Evolutionary conservation across 106 monocot species (phyloP), one percentile per base, ranked within the genome.

Genomic region (Allium sativum): DNA sequence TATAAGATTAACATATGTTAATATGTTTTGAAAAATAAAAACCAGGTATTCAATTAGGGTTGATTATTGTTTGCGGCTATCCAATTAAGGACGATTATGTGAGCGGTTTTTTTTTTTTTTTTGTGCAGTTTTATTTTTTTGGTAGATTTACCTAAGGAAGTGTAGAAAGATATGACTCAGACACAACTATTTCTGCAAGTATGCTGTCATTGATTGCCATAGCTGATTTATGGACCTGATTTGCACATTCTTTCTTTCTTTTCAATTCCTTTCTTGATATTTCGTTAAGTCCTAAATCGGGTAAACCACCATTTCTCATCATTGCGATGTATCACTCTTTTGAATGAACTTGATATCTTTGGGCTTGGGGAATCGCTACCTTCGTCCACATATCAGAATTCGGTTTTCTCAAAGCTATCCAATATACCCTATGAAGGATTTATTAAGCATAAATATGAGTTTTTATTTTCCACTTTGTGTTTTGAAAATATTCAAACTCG

Each of bases 301-400:
- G 95, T 90, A 12, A 95, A 74, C 95, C 95, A 95, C 95, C 95
- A 95, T 57, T 95, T 95, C 64, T 95, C 95, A 43, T 95, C 95
- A 68, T 90, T 81, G 65, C 95, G 74, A 56, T 79, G 57, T 0
- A 81, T 82, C 0, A 73, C 73, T 72, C 76, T 69, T 18, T 76
- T 75, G 19, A 74, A 76, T 0, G 83, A 75, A 15, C 66, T 40
- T 0, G 66, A 69, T 22, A 82, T 84, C 21, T 81, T 74, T 9
- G 66, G 74, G 41, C 84, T 84, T 6, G 82, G 82, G 8, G 84
- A 76, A 40, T 78, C 41, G 47, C 83, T 78, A 44, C 91, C 90
- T 62, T 87, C 58, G 53, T 96, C 96, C 0, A 91, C 87, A 52
- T 96, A 96, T 84, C 83, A 85, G 55, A 94, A 94, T 67, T 89